These are phyloP conservation scores for Backusella mclennaniae DNA, from an alignment of 192 early-diverging fungal genomes.

Conservation along the genomic window DNA sequence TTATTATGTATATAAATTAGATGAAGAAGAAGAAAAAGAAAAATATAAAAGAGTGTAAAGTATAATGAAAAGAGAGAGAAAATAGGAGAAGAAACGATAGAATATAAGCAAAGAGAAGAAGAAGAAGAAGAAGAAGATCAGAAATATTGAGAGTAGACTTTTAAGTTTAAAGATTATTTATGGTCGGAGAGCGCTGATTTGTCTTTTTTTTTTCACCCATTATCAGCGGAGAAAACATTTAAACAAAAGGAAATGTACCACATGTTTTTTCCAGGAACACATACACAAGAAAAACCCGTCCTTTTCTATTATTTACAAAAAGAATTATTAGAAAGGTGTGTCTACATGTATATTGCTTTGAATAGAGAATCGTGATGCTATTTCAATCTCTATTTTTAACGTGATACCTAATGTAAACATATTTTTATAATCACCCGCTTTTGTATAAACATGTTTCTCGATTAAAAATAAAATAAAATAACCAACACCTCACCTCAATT, in stretches of 20 bases:
- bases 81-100: background rate
- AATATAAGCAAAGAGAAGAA: background rate
- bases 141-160: slow-evolving; percentile 2
- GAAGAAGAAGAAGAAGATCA: background rate
- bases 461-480: background rate
- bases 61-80: background rate
- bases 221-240: slow-evolving; percentile 7
- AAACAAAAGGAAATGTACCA: slow-evolving; percentile 15
- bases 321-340: background rate
- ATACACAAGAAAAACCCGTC: slow-evolving; percentile 6
- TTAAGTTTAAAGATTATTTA: slow-evolving; percentile 3
- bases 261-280: slow-evolving; percentile 19
- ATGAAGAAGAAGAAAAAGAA: background rate
- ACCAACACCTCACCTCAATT: background rate
- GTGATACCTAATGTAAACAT: background rate
- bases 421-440: background rate
- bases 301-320: background rate
- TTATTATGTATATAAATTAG: background rate
- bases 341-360: background rate
- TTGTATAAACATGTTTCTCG: background rate
- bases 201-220: background rate
- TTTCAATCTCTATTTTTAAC: background rate
- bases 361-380: background rate
- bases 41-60: background rate
- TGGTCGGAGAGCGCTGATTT: background rate